Evolutionary conservation across 768 basidiomycete genomes (phyloP).

Genomic region (Tylopilus cervinicoccineus): DNA sequence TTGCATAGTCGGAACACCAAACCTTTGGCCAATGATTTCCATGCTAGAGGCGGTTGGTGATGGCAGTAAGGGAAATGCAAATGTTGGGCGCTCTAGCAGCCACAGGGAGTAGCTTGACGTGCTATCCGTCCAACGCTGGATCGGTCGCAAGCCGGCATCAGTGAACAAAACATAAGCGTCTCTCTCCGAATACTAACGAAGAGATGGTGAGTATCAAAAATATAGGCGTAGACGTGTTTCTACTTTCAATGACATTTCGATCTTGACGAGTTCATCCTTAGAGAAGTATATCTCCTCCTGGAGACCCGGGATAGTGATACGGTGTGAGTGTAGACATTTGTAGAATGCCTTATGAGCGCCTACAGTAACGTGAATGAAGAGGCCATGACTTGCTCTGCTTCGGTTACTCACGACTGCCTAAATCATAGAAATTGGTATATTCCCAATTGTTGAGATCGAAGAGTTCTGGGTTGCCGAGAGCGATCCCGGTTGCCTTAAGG

Average conservation of each 20-base stretch:
- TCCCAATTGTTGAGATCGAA: slow-evolving; percentile 73
- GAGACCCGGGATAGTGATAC: slow-evolving; percentile 46
- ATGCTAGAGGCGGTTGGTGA: slow-evolving; percentile 31
- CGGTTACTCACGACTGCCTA: slow-evolving; percentile 39
- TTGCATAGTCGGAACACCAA: slow-evolving; percentile 63
- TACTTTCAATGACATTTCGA: slow-evolving; percentile 90
- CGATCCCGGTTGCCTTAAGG: slow-evolving; percentile 60
- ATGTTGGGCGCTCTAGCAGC: slow-evolving; percentile 84
- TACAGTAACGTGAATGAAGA: slow-evolving; percentile 25
- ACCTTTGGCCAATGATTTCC: slow-evolving; percentile 30
- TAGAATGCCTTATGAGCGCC: slow-evolving; percentile 86
- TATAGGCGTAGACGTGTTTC: not conserved
- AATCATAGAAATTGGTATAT: slow-evolving; percentile 61
- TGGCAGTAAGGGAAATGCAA: slow-evolving; percentile 64
- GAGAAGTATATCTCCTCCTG: slow-evolving; percentile 49
- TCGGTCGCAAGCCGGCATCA: slow-evolving; percentile 71
- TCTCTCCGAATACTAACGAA: slow-evolving; percentile 65
- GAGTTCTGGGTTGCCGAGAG: slow-evolving; percentile 61
- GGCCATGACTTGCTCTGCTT: not conserved
- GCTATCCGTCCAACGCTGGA: slow-evolving; percentile 83
- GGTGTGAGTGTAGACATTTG: slow-evolving; percentile 59
- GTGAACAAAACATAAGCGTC: slow-evolving; percentile 72
- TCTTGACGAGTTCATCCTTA: slow-evolving; percentile 72
- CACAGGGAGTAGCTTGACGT: slow-evolving; percentile 75
- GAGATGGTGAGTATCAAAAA: not conserved